Conservation (phyloP, 768 basidiomycete species). For the Leucocoprinus leucothites region DNA sequence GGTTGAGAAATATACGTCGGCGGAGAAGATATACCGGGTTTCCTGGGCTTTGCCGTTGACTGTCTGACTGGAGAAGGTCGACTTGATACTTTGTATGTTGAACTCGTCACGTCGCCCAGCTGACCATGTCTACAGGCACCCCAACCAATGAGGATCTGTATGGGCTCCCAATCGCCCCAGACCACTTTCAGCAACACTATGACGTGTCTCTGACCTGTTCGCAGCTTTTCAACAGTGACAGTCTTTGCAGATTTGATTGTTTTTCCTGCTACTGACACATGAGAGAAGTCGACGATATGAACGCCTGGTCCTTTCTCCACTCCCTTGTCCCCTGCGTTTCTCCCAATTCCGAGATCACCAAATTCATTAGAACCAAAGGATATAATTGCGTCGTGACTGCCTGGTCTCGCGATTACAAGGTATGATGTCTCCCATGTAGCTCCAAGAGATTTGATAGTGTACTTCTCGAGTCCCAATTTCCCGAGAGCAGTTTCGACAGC, state of each 20-base stretch:
- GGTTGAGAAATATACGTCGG: slow-evolving; percentile 4
- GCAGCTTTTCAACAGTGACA: slow-evolving; percentile 39
- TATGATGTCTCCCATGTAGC: slow-evolving; percentile 87
- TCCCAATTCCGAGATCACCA: slow-evolving; percentile 70
- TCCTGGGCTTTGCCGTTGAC: not conserved
- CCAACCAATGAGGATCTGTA: slow-evolving; percentile 63
- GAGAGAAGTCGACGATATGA: slow-evolving; percentile 41
- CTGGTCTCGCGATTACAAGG: slow-evolving; percentile 49
- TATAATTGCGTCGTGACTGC: slow-evolving; percentile 50
- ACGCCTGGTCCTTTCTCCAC: slow-evolving; percentile 20
- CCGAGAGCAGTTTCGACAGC: slow-evolving; percentile 30
- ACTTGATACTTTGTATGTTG: too few species aligned
- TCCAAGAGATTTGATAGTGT: slow-evolving; percentile 48
- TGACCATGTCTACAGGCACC: slow-evolving; percentile 85
- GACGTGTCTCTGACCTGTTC: slow-evolving; percentile 73
- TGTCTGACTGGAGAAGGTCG: slow-evolving; percentile 5
- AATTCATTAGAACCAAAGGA: slow-evolving; percentile 87
- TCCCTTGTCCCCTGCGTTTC: slow-evolving; percentile 3
- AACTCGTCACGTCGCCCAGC: slow-evolving; percentile 43
- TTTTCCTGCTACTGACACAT: slow-evolving; percentile 27
- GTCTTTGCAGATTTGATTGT: slow-evolving; percentile 18
- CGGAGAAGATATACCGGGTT: not conserved
- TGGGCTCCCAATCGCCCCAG: slow-evolving; percentile 18
- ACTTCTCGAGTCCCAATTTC: slow-evolving; percentile 32
- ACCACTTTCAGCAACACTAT: slow-evolving; percentile 39